Conservation (phyloP, 2,329 filamentous ascomycete genomes). For the Paracamarosporium sp. region DNA sequence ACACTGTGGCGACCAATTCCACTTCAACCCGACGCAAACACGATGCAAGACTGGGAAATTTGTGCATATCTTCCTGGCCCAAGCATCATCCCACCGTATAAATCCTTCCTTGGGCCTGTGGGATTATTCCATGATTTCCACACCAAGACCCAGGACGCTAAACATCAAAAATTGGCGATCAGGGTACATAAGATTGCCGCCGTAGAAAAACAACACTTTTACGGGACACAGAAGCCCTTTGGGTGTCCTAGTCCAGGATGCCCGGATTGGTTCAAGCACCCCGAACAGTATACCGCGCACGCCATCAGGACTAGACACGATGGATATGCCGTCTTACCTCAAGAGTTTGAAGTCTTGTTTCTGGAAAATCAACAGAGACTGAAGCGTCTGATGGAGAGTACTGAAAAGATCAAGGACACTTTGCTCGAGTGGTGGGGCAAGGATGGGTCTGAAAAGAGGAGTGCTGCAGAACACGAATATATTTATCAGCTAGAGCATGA, state of each 20-base stretch:
- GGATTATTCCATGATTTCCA: slow-evolving; percentile 1
- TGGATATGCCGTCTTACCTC: not conserved
- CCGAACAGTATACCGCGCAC: slow-evolving; percentile 5
- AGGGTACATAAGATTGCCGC: not conserved
- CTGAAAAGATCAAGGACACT: not conserved
- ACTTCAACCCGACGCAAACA: not conserved
- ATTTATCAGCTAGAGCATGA: slow-evolving; percentile 9
- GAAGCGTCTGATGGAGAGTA: not conserved
- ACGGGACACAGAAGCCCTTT: slow-evolving; percentile 5
- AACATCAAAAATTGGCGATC: not conserved
- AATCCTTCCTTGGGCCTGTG: slow-evolving; percentile 10
- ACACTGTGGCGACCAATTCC: slow-evolving; percentile 8
- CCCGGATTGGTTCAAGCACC: slow-evolving; percentile 6
- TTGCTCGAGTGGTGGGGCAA: not conserved
- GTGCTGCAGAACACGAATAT: slow-evolving; percentile 1
- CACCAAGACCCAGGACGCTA: not conserved
- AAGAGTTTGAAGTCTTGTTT: slow-evolving; percentile 1
- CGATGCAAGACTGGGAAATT: slow-evolving; percentile 6
- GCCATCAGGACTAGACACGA: not conserved
- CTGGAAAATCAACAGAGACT: not conserved
- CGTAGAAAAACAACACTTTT: slow-evolving; percentile 3
- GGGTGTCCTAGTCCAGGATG: slow-evolving; percentile 2
- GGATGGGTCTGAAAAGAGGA: not conserved
- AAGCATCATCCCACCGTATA: slow-evolving; percentile 13
- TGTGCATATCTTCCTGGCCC: not conserved